A percentile compares a stretch with the other conserved stretches of the same genome.
Conservation (phyloP, 2,329 filamentous ascomycete species). For the Endothia cerciana region DNA sequence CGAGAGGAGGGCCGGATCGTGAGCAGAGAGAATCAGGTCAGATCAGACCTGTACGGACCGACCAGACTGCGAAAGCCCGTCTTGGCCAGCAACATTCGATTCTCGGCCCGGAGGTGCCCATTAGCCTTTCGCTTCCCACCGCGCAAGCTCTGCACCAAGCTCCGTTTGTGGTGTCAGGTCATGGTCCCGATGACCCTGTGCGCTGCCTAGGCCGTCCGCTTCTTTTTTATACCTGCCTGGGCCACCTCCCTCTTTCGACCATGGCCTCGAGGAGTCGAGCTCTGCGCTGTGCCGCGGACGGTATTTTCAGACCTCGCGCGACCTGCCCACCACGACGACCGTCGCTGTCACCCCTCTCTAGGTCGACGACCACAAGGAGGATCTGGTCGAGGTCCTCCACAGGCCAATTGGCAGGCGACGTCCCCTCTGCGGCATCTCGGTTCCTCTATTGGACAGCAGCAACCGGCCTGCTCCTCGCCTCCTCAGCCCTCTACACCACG, state of each 20-base stretch:
- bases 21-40: not conserved
- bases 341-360: constrained; percentile 23
- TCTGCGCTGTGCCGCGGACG: constrained; percentile 29
- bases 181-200: constrained; percentile 9
- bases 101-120: constrained; percentile 17
- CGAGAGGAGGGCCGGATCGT: constrained; percentile 1
- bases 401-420: constrained; percentile 29
- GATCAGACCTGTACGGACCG: constrained; percentile 15
- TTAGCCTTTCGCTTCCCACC: constrained; percentile 10
- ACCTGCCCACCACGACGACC: constrained; percentile 13
- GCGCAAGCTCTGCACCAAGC: constrained; percentile 6
- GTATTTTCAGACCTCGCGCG: constrained; percentile 19
- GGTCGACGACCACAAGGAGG: constrained; percentile 15
- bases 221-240: constrained; percentile 12
- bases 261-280: constrained; percentile 28
- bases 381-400: constrained; percentile 23
- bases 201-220: not conserved
- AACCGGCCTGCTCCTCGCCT: constrained; percentile 53
- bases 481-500: constrained; percentile 62
- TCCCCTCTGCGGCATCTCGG: constrained; percentile 37
- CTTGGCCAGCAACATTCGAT: constrained; percentile 18
- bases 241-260: not conserved
- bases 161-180: constrained; percentile 24
- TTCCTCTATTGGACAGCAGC: constrained; percentile 41
- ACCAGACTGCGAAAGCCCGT: not conserved